These are phyloP conservation scores for Dipteronia sinensis DNA, from an alignment of 345 rosid species.

Conservation along the genomic window DNA sequence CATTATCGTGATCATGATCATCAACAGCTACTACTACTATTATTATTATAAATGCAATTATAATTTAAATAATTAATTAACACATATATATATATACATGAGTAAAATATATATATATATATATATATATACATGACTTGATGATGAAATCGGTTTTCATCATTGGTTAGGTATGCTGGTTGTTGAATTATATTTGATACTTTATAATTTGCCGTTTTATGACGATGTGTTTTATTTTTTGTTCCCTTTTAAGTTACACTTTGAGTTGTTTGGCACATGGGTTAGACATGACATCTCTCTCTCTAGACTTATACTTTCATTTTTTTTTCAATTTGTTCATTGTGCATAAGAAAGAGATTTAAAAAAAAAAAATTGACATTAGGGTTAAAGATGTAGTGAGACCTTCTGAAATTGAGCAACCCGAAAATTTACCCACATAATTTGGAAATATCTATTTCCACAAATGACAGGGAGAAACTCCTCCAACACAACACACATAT, in stretches of 20 bases:
- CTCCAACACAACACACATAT: too few species aligned
- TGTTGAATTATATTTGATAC: slow-evolving; percentile 26
- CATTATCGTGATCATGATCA: not conserved
- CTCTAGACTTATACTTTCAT: too few species aligned
- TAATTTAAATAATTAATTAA: too few species aligned
- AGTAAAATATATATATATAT: slow-evolving; percentile 1
- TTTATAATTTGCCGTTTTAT: slow-evolving; percentile 20
- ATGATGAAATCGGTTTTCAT: slow-evolving; percentile 18
- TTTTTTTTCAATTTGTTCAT: too few species aligned
- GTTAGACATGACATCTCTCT: slow-evolving; percentile 24
- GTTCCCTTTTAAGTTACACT: slow-evolving; percentile 43
- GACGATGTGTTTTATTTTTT: slow-evolving; percentile 17
- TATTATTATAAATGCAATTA: too few species aligned
- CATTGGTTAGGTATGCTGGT: slow-evolving; percentile 38
- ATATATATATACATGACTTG: not conserved
- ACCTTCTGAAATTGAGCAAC: too few species aligned
- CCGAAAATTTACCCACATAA: too few species aligned
- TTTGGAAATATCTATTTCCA: too few species aligned
- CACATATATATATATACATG: not conserved
- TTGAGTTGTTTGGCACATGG: slow-evolving; percentile 38
- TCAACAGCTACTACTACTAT: not conserved
- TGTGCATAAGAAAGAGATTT: too few species aligned
- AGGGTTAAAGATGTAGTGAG: too few species aligned
- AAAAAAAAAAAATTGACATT: too few species aligned
- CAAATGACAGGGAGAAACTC: too few species aligned